Evolutionary conservation across 345 rosid genomes (phyloP), one percentile per base, ranked within the genome.

Genomic region (Citrus cavaleriei): DNA sequence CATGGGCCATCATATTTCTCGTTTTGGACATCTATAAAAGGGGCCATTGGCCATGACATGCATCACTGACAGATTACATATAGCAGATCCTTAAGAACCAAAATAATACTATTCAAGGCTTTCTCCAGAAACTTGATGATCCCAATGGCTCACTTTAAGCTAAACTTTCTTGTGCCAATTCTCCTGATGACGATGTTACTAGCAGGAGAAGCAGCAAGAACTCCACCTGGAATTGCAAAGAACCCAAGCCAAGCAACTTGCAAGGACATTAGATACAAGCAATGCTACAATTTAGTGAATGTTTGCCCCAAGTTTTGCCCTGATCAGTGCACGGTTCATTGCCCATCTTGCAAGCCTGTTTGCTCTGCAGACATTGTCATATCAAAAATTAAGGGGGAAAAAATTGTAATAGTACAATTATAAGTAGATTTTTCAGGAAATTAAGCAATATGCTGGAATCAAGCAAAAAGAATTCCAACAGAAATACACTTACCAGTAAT

Each of bases 221-320:
- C 84, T 38, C 90, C 91, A 27, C 92, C 90, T 0, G 89, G 90
- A 27, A 86, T 90, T 65, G 89, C 91, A 58, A 86, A 90, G 10
- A 82, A 87, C 66, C 90, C 84, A n/a, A 90, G 89, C 82, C 72
- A 79, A 19, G 83, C 92, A 65, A 82, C 80, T 30, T 89, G 92
- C 75, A 68, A 28, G 71, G 80, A 73, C 73, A 84, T 83, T 66
- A 81, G 84, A 77, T 87, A 87, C 80, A 90, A 89, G 80, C 72
- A 76, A 9, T 89, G 91, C n/a, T 81, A 85, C 75, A 87, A 87
- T 73, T 70, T 85, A 62, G 89, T 54, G 72, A 86, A 85, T 60
- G 88, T 87, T n/a, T 90, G 92, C 68, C 93, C 90, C 42, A 84
- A 84, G 78, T 86, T 86, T 46, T 89, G 89, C 65, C 93, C 91